Conservation (phyloP, 441 rosid genomes). For the Metrosideros polymorpha region DNA sequence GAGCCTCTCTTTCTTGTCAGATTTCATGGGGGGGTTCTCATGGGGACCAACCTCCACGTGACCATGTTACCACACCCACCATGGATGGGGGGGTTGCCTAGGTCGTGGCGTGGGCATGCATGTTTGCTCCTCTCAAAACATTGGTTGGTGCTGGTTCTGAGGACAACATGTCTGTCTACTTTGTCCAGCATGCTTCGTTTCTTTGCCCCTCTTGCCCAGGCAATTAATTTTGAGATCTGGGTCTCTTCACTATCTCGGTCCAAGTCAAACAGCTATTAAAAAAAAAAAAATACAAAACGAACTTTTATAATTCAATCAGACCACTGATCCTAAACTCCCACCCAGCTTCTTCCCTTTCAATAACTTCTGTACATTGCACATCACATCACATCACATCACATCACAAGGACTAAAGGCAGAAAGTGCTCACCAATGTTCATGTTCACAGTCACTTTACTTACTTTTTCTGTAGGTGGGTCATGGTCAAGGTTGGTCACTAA, state of each 20-base stretch:
- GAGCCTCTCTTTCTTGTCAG: background rate
- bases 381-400: too few relatives aligned
- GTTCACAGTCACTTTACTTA: background rate
- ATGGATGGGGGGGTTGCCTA: conserved; percentile 3
- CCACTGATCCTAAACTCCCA: background rate
- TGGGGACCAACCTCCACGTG: conserved; percentile 20
- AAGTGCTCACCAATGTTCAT: background rate
- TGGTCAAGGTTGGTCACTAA: background rate
- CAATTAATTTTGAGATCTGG: background rate
- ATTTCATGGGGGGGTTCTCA: background rate
- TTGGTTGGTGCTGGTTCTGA: conserved; percentile 13
- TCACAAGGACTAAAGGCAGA: background rate
- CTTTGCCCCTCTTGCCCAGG: background rate
- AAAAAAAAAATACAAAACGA: background rate
- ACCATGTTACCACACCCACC: conserved; percentile 35
- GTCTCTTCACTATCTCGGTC: background rate
- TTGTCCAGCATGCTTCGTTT: background rate
- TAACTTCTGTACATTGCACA: background rate
- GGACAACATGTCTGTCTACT: conserved; percentile 49
- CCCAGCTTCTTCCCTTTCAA: background rate
- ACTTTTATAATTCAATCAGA: background rate
- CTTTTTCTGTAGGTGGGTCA: background rate
- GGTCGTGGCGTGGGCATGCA: conserved; percentile 22
- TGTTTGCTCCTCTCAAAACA: conserved; percentile 10
- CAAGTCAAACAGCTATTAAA: background rate